A percentile compares a stretch with the other conserved stretches of the same genome.
These are phyloP conservation scores for Scheffersomyces amazonensis DNA, from an alignment of 805 yeast species.

Conservation along the genomic window DNA sequence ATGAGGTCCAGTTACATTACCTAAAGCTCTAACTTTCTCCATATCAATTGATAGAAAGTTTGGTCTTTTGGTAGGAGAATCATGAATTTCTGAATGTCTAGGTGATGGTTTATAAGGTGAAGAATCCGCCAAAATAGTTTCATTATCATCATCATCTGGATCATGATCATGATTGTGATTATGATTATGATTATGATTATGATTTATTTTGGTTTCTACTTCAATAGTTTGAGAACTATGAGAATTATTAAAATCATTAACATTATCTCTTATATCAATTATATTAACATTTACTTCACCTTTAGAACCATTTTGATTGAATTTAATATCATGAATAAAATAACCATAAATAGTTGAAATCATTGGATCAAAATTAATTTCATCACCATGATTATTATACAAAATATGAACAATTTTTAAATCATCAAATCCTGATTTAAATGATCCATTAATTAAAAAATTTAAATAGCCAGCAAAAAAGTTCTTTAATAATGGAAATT, in stretches of 20 bases:
- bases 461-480: constrained; percentile 40
- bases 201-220: not conserved
- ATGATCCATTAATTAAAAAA: constrained; percentile 29
- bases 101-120: constrained; percentile 33
- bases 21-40: constrained; percentile 4
- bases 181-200: not conserved
- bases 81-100: constrained; percentile 2
- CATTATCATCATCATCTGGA: constrained; percentile 31
- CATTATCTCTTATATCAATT: constrained; percentile 7
- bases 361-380: constrained; percentile 4
- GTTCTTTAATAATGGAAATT: constrained; percentile 34
- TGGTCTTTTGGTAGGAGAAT: constrained; percentile 10
- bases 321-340: constrained; percentile 21
- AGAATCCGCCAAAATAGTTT: constrained; percentile 39
- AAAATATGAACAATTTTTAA: constrained; percentile 30
- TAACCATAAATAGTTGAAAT: constrained; percentile 15
- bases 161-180: not conserved
- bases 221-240: not conserved
- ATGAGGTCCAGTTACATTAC: constrained; percentile 20
- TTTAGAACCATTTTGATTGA: not conserved
- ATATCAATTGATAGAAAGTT: constrained; percentile 6
- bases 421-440: constrained; percentile 10
- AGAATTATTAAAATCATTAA: not conserved
- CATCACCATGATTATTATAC: constrained; percentile 10
- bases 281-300: constrained; percentile 9